Evolutionary conservation across 2,329 filamentous ascomycete species (phyloP).

Genomic region (Aspergillus tamarii): DNA sequence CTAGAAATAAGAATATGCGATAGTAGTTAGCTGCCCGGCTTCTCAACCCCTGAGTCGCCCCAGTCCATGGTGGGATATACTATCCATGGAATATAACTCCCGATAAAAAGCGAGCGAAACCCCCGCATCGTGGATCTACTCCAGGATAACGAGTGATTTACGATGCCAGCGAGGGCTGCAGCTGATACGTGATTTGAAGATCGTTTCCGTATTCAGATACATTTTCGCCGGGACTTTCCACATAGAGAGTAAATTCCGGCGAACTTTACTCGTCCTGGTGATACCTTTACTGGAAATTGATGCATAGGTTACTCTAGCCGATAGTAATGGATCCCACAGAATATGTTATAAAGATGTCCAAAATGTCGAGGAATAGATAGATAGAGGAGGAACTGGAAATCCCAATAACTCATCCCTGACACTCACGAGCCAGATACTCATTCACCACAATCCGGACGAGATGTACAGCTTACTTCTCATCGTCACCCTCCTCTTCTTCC

Average conservation of each 20-base stretch:
- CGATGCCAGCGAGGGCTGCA: not conserved
- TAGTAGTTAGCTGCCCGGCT: not conserved
- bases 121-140: not conserved
- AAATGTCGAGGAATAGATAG: not conserved
- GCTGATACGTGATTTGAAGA: not conserved
- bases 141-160: not conserved
- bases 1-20: not conserved
- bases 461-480: constrained; percentile 4
- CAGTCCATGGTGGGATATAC: not conserved
- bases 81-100: not conserved
- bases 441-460: not conserved
- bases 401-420: not conserved
- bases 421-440: not conserved
- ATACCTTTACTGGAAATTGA: not conserved
- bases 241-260: not conserved
- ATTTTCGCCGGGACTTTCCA: not conserved
- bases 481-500: not conserved
- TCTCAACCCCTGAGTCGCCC: not conserved
- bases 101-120: not conserved
- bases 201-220: not conserved
- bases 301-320: not conserved
- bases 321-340: not conserved
- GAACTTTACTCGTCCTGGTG: not conserved
- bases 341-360: not conserved
- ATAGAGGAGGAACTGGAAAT: not conserved